Percentiles rank a stretch among this genome's conserved stretches.
Conservation (phyloP, 192 early-diverging fungal species). For the Gryganskiella cystojenkinii region DNA sequence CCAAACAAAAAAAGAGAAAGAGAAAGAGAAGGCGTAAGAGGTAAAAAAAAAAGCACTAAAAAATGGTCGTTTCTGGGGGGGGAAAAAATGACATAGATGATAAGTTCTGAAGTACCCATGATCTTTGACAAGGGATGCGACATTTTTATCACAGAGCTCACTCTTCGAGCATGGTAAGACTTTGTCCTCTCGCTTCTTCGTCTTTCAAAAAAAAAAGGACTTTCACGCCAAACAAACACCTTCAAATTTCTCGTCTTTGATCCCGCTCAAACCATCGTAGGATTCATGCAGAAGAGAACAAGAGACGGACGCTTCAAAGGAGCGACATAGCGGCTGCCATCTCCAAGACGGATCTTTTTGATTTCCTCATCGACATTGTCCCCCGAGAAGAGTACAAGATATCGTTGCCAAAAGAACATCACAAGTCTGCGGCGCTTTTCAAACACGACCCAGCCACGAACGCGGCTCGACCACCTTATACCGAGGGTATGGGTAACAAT, state of each 20-base stretch:
- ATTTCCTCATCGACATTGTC: slow-evolving; percentile 98
- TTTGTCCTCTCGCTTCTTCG: not conserved
- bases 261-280: slow-evolving; percentile 32
- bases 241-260: not conserved
- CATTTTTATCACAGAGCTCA: slow-evolving; percentile 95
- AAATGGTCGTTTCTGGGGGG: no score
- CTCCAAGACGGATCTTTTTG: slow-evolving; percentile 93
- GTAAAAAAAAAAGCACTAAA: no score
- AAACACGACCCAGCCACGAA: slow-evolving; percentile 23
- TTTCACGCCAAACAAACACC: not conserved
- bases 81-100: slow-evolving; percentile 69
- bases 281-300: slow-evolving; percentile 97
- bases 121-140: slow-evolving; percentile 97
- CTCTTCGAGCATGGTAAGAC: slow-evolving; percentile 76
- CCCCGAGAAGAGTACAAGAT: slow-evolving; percentile 83
- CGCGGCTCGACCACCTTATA: slow-evolving; percentile 33
- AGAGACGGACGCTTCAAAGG: slow-evolving; percentile 93
- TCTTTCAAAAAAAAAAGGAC: not conserved
- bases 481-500: slow-evolving; percentile 5
- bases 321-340: slow-evolving; percentile 92
- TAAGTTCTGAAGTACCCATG: slow-evolving; percentile 84
- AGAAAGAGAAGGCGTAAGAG: no score
- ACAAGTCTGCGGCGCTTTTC: no score
- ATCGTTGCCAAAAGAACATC: slow-evolving; percentile 46
- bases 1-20: no score